Evolutionary conservation across 208 protist species (phyloP).

Genomic region (Trypanosoma platydactyli): DNA sequence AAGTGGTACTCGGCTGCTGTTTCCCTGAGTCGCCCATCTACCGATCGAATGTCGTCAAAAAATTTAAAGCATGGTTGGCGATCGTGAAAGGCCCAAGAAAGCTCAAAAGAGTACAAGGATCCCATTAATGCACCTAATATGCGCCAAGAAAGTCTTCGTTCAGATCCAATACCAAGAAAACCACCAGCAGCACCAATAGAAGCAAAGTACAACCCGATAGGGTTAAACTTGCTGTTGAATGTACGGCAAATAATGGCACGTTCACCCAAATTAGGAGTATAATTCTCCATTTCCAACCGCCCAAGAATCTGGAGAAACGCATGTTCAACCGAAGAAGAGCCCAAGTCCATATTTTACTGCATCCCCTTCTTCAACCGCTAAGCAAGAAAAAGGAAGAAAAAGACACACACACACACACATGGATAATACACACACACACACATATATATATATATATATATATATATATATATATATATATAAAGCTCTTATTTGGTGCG

Average conservation of each 20-base stretch:
- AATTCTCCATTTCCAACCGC: conserved; percentile 23
- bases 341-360: not conserved
- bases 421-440: not conserved
- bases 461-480: not conserved
- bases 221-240: conserved; percentile 37
- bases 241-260: conserved; percentile 37
- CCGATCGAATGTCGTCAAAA: conserved; percentile 38
- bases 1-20: conserved; percentile 14
- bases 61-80: conserved; percentile 28
- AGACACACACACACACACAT: conserved; percentile 1
- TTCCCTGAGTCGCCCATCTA: conserved; percentile 28
- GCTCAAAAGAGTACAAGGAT: conserved; percentile 31
- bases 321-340: conserved; percentile 22
- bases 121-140: conserved; percentile 16
- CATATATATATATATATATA: not conserved
- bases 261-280: conserved; percentile 31
- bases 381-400: conserved; percentile 5
- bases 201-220: conserved; percentile 33
- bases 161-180: conserved; percentile 12
- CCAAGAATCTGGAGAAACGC: conserved; percentile 32
- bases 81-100: conserved; percentile 39
- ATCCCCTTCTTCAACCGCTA: not conserved
- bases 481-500: not conserved
- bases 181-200: conserved; percentile 26
- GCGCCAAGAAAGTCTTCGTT: conserved; percentile 6